Base-by-base conservation (phyloP, 176 grass and related monocot genomes). In the Stipa capillata region DNA sequence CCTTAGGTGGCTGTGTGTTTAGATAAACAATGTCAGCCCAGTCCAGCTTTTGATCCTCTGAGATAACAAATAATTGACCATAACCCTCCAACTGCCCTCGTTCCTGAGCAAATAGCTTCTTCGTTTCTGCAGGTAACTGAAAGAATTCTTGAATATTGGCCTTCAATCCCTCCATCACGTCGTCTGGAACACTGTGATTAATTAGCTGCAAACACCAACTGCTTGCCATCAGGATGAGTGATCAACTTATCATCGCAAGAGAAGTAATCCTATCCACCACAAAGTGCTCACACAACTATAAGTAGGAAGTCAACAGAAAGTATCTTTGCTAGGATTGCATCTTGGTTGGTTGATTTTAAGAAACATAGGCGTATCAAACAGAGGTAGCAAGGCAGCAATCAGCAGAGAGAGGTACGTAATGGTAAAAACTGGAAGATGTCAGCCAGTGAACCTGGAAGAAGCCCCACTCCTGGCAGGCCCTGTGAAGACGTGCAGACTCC, bases 21-120 rank as follows among this genome's bases (percentile, higher is more conserved):
- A 94, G 61, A 70, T 29, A 87, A 35, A 89, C 40, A 10, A 87
- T 65, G 76, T 88, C 91, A 3, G 60, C 79, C 92, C 88, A 94
- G 35, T 89, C 88, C 27, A 94, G 52, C 49, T 88, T 91, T 42
- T 87, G 92, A 18, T 94, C 92, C 9, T 94, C 81, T 0, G 92
- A 91, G 15, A 74, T 59, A 0, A 94, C 86, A 17, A 87, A 94
- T 5, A 73, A 44, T 63, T 87, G 92, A 13, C 89, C 89, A 47
- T 91, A 95, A 4, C 84, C 92, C 18, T 94, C 81, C 23, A 82
- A 16, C n/a, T 65, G 70, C 6, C 69, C 54, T 60, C 25, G 61
- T 27, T 65, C 29, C 53, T 91, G 79, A 8, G 71, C 45, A 50
- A 68, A 71, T 15, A 73, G 63, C 63, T 65, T 33, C 75, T 84